Evolutionary conservation across 2,329 filamentous ascomycete species (phyloP).

Genomic region (Zasmidium angulare): DNA sequence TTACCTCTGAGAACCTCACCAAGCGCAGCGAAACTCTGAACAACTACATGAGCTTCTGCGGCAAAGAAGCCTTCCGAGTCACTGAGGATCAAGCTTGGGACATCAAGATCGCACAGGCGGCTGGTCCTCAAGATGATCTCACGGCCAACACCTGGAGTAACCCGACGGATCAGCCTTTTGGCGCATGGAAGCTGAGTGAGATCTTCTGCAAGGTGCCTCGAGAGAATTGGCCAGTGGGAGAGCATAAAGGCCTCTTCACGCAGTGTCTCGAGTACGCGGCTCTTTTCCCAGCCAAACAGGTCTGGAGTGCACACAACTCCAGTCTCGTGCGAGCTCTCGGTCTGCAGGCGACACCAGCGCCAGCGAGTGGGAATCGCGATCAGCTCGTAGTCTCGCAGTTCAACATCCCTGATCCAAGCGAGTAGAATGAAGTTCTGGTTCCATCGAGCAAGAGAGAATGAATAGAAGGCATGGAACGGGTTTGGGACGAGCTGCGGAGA

Average conservation of each 20-base stretch:
- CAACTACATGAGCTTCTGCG: constrained; percentile 53
- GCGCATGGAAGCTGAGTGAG: constrained; percentile 6
- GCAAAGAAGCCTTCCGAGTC: constrained; percentile 3
- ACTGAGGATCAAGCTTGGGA: background rate
- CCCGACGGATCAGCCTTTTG: background rate
- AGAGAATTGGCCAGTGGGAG: constrained; percentile 13
- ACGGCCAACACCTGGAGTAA: background rate
- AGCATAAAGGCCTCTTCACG: constrained; percentile 13
- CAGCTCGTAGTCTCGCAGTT: background rate
- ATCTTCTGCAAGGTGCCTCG: constrained; percentile 5
- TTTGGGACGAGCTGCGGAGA: no score
- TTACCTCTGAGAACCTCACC: constrained; percentile 63
- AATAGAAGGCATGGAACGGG: no score
- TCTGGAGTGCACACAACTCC: constrained; percentile 14
- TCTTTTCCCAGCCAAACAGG: background rate
- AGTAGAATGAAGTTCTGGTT: no score
- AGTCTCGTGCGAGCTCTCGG: constrained; percentile 7
- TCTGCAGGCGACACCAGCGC: background rate
- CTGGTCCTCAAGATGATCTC: background rate
- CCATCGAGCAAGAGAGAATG: no score
- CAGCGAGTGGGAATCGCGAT: background rate
- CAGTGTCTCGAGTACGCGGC: constrained; percentile 16
- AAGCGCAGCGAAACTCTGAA: constrained; percentile 69
- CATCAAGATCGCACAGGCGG: background rate
- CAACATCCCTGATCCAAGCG: background rate